Conservation (phyloP, 2,329 filamentous ascomycete genomes). For the Metarhizium humberi region DNA sequence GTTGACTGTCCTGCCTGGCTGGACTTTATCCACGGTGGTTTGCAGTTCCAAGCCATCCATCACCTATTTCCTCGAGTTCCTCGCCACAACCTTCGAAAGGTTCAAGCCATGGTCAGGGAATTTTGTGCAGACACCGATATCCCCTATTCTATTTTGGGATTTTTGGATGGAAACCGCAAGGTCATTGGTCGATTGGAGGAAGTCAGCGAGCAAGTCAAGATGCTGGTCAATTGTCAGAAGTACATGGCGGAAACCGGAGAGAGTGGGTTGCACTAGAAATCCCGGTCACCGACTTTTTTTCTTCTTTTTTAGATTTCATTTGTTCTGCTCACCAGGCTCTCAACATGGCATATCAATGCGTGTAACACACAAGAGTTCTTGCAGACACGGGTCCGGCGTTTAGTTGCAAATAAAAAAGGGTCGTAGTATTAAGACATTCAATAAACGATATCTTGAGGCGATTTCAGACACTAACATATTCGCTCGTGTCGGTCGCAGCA, state of each 20-base stretch:
- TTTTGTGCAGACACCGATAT: constrained; percentile 58
- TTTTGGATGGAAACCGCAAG: constrained; percentile 52
- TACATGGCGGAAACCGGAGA: constrained; percentile 39
- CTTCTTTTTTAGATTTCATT: background rate
- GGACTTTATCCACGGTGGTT: constrained; percentile 62
- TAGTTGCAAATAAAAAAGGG: too few species aligned
- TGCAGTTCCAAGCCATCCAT: constrained; percentile 66
- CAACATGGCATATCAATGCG: too few species aligned
- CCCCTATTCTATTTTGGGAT: constrained; percentile 51
- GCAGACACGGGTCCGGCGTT: too few species aligned
- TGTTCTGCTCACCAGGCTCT: background rate
- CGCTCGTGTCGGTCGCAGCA: too few species aligned
- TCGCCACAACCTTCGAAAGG: constrained; percentile 54
- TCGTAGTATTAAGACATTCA: too few species aligned
- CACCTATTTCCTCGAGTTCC: constrained; percentile 62
- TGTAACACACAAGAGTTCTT: too few species aligned
- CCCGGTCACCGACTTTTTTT: background rate
- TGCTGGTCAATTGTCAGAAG: constrained; percentile 48
- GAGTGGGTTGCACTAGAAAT: constrained; percentile 23
- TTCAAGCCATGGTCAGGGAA: constrained; percentile 49
- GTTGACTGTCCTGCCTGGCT: constrained; percentile 64
- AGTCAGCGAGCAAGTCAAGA: constrained; percentile 50
- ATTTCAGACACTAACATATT: too few species aligned
- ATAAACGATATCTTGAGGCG: too few species aligned
- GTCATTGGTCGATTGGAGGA: constrained; percentile 40